Evolutionary conservation across 2,329 filamentous ascomycete species (phyloP).

Genomic region (Apiospora pterosperma): DNA sequence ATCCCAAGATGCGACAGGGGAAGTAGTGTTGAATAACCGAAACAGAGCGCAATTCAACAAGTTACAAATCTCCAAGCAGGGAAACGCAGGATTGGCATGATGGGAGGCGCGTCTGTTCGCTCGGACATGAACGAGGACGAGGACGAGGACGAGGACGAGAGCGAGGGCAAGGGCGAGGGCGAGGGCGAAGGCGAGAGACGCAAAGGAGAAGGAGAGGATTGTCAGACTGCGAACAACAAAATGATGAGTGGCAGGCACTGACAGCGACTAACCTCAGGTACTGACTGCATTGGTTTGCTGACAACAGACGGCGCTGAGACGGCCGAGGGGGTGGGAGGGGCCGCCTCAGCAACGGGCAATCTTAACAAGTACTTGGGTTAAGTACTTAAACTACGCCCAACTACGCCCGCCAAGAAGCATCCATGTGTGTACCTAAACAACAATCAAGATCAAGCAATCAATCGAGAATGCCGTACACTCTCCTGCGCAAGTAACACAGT

Average conservation of each 20-base stretch:
- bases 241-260: not conserved
- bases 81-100: not conserved
- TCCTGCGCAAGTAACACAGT: not conserved
- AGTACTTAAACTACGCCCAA: too few relatives aligned
- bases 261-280: too few relatives aligned
- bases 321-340: not conserved
- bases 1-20: not conserved
- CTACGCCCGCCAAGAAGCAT: not conserved
- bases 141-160: not conserved
- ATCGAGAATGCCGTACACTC: not conserved
- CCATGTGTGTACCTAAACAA: too few relatives aligned
- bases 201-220: not conserved
- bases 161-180: too few relatives aligned
- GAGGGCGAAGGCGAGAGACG: not conserved
- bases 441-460: not conserved
- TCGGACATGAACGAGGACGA: not conserved
- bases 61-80: not conserved
- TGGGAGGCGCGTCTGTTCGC: not conserved
- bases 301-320: not conserved
- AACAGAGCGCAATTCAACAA: not conserved
- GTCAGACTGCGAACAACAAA: conserved; percentile 1
- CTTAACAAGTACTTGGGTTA: too few relatives aligned
- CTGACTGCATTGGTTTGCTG: too few relatives aligned
- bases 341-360: not conserved
- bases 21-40: not conserved